Conservation (phyloP, 768 basidiomycete genomes). For the Tulasnella sp. region DNA sequence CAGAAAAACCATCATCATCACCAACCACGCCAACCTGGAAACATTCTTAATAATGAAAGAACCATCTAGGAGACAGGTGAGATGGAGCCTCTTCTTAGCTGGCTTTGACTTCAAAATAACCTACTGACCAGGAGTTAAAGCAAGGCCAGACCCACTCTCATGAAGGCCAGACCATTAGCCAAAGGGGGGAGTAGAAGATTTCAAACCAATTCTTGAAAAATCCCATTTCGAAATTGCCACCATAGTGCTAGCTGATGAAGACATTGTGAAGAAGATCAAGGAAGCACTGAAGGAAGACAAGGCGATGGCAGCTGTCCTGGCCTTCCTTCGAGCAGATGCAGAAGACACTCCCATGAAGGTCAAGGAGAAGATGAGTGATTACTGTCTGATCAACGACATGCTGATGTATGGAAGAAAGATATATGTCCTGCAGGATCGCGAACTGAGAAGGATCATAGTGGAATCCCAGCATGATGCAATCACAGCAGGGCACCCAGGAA, state of each 20-base stretch:
- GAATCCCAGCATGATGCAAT: too few species aligned
- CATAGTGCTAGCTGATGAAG: neutral
- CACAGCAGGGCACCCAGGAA: too few species aligned
- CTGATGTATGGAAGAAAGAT: constrained; percentile 19
- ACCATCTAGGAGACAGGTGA: constrained; percentile 22
- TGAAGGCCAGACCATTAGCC: neutral
- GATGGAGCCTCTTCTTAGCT: constrained; percentile 20
- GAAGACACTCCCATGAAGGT: neutral
- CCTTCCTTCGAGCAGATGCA: neutral
- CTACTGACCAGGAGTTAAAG: constrained; percentile 16
- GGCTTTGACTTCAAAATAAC: constrained; percentile 8
- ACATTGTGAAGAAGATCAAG: neutral
- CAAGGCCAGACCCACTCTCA: neutral
- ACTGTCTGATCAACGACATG: neutral
- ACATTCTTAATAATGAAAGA: constrained; percentile 17
- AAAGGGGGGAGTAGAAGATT: neutral
- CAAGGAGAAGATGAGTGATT: neutral
- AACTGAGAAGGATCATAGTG: neutral
- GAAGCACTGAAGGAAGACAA: neutral
- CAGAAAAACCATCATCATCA: neutral
- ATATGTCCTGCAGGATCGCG: constrained; percentile 25
- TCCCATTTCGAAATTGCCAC: neutral
- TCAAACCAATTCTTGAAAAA: neutral
- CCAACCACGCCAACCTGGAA: constrained; percentile 17
- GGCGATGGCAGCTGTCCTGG: neutral